phyloP scores from a whole-genome alignment of 345 rosid species.

The Bretschneidera sinensis region DNA sequence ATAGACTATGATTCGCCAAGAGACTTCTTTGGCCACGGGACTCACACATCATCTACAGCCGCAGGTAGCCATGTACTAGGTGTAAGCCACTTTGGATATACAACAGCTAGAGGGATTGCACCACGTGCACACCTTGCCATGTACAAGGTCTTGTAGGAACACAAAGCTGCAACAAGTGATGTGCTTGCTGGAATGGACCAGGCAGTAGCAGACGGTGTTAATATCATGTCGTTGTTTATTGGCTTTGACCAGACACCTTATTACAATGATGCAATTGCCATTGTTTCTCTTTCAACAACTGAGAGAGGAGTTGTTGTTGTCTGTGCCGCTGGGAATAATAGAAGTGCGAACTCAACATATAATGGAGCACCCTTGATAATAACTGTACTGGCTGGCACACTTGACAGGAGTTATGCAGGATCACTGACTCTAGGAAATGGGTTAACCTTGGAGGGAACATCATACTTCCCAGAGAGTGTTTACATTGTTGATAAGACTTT shows the following conservation, averaged over 20 bases:
- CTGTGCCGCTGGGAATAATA: slow-evolving; percentile 62
- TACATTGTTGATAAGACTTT: slow-evolving; percentile 20
- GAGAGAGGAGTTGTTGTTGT: slow-evolving; percentile 49
- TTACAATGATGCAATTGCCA: slow-evolving; percentile 48
- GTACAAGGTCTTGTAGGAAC: slow-evolving; percentile 45
- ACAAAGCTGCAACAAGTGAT: slow-evolving; percentile 28
- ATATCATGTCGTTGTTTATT: no score
- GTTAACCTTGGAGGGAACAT: slow-evolving; percentile 18
- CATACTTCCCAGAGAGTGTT: slow-evolving; percentile 37
- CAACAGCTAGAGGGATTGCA: slow-evolving; percentile 43
- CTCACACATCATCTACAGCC: slow-evolving; percentile 44
- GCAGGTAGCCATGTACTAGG: slow-evolving; percentile 33
- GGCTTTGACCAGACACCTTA: slow-evolving; percentile 68
- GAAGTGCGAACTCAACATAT: slow-evolving; percentile 28
- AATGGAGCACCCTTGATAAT: no score
- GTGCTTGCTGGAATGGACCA: no score
- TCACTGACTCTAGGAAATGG: slow-evolving; percentile 32
- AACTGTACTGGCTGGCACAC: slow-evolving; percentile 36
- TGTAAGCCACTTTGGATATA: slow-evolving; percentile 38
- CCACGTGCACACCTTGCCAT: slow-evolving; percentile 31
- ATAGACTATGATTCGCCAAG: slow-evolving; percentile 16
- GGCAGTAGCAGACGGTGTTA: no score
- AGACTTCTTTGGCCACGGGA: slow-evolving; percentile 49
- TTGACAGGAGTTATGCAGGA: slow-evolving; percentile 30
- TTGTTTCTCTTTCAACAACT: slow-evolving; percentile 47